These are phyloP conservation scores for Eruca vesicaria DNA, from an alignment of 441 rosid genomes.

Conservation along the genomic window DNA sequence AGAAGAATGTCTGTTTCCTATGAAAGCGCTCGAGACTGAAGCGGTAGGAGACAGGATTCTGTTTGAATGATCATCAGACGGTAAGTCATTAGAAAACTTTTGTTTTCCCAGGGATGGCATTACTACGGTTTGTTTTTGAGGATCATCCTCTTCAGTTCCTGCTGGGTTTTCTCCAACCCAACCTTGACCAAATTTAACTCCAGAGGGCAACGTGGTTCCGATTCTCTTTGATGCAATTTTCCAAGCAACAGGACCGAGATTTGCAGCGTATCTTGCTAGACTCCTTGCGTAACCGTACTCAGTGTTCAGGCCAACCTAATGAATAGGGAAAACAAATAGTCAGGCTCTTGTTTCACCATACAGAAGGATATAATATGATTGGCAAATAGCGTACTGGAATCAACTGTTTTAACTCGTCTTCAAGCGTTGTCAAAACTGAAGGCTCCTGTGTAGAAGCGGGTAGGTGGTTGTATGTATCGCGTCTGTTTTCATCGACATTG, in stretches of 20 bases:
- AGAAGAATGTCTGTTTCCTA: conserved; percentile 35
- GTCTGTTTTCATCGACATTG: conserved; percentile 63
- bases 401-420: conserved; percentile 61
- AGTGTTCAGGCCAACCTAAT: conserved; percentile 68
- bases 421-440: conserved; percentile 46
- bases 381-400: conserved; percentile 45
- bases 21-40: conserved; percentile 34
- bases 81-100: conserved; percentile 27
- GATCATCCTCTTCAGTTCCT: conserved; percentile 31
- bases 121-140: conserved; percentile 30
- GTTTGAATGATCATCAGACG: conserved; percentile 36
- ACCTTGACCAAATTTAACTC: conserved; percentile 50
- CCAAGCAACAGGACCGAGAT: conserved; percentile 67
- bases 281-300: conserved; percentile 73
- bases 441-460: conserved; percentile 41
- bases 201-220: conserved; percentile 45
- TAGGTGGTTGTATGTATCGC: conserved; percentile 55
- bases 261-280: conserved; percentile 58
- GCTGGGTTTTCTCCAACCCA: conserved; percentile 66
- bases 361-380: not conserved
- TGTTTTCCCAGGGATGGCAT: conserved; percentile 22
- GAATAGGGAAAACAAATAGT: conserved; percentile 9
- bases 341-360: not conserved
- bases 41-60: conserved; percentile 40
- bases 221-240: conserved; percentile 51